These are phyloP conservation scores for Apiotrichum porosum DNA, from an alignment of 1,284 basidiomycete genomes.

Conservation along the genomic window DNA sequence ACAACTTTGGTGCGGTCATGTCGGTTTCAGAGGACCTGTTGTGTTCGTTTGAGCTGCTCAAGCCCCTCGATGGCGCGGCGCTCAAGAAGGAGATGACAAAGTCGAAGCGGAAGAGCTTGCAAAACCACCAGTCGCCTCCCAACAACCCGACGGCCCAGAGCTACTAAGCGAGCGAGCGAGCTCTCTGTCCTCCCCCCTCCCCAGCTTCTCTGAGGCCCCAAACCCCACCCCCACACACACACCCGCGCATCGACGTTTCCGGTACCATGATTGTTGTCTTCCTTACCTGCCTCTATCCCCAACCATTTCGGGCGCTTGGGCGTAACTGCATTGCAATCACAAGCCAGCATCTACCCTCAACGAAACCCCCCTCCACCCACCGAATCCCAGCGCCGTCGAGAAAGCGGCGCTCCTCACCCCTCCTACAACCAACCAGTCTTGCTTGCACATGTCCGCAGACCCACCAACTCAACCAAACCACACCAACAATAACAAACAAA, in stretches of 20 bases:
- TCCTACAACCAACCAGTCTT: no score
- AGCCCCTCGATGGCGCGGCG: slow-evolving; percentile 90
- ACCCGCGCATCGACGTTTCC: neutral
- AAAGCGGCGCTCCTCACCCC: no score
- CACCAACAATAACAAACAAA: neutral
- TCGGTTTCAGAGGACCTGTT: slow-evolving; percentile 95
- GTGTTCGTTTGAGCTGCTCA: slow-evolving; percentile 95
- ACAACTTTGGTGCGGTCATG: slow-evolving; percentile 88
- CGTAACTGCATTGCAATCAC: slow-evolving; percentile 10
- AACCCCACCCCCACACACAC: neutral
- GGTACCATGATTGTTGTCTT: slow-evolving; percentile 1
- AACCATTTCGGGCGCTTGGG: slow-evolving; percentile 3
- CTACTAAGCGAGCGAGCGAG: slow-evolving; percentile 33
- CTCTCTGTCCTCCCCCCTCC: neutral
- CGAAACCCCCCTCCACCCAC: neutral
- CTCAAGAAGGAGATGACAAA: slow-evolving; percentile 99
- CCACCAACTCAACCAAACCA: neutral
- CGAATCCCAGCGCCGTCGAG: no score
- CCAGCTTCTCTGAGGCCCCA: no score
- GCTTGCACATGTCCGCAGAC: neutral
- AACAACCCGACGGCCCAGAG: slow-evolving; percentile 49
- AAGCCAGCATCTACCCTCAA: neutral
- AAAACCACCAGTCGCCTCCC: slow-evolving; percentile 50
- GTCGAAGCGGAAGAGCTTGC: slow-evolving; percentile 80
- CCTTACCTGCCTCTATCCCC: neutral